Conservation (phyloP, 2,329 filamentous ascomycete species). For the Stachybotrys chlorohalonatus region DNA sequence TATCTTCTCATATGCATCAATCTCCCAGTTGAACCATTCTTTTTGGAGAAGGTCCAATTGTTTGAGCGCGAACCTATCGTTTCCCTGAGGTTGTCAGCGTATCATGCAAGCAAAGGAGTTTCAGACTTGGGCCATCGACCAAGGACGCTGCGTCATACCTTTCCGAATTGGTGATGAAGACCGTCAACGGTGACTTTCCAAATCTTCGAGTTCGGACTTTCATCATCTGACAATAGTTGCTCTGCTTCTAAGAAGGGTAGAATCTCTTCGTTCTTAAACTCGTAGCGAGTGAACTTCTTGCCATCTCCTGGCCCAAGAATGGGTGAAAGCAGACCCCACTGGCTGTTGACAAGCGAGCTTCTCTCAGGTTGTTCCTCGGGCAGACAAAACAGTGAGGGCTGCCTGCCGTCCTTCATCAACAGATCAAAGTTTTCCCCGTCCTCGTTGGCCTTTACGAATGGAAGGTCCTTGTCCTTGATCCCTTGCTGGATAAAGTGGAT, state of each 20-base stretch:
- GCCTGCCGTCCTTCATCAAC: background rate
- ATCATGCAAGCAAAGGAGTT: too few relatives aligned
- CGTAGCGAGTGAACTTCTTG: background rate
- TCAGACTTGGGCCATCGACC: too few relatives aligned
- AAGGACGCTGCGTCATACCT: background rate
- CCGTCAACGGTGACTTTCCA: background rate
- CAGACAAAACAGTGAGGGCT: background rate
- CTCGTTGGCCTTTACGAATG: background rate
- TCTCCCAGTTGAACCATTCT: background rate
- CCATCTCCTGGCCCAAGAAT: background rate
- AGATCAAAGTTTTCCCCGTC: background rate
- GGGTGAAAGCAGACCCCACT: background rate
- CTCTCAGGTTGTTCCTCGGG: background rate
- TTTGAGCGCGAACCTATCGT: background rate
- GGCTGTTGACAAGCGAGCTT: background rate
- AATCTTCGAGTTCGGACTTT: background rate
- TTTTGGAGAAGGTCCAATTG: background rate
- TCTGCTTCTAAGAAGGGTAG: background rate
- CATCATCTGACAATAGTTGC: background rate
- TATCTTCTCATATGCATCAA: background rate
- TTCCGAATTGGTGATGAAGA: background rate
- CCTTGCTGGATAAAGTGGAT: background rate
- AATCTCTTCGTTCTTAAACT: background rate
- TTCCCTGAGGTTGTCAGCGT: background rate
- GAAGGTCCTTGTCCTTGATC: background rate